Evolutionary conservation across 352 stramenopile species (phyloP).

Genomic region (Thraustochytrium striatum): DNA sequence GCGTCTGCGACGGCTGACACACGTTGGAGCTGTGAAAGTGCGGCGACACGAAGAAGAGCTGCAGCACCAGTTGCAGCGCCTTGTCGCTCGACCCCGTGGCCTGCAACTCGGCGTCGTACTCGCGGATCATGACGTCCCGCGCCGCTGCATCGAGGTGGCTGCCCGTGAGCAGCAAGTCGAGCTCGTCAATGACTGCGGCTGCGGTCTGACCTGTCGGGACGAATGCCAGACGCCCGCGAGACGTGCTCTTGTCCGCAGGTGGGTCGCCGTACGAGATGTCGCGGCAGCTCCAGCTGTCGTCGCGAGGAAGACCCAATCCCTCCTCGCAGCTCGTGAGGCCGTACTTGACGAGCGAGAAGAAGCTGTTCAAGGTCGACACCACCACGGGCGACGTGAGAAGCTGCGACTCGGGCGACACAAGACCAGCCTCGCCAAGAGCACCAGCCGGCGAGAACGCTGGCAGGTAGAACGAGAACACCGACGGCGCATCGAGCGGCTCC

Average conservation of each 20-base stretch:
- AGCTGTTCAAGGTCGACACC: conserved; percentile 60
- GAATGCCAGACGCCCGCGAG: not conserved
- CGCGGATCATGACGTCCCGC: conserved; percentile 34
- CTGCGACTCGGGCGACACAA: conserved; percentile 58
- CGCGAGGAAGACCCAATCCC: conserved; percentile 36
- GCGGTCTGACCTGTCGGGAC: not conserved
- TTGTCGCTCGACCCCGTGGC: not conserved
- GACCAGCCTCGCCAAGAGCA: conserved; percentile 48
- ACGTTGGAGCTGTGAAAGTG: conserved; percentile 59
- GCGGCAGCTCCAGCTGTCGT: not conserved
- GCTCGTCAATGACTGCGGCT: conserved; percentile 58
- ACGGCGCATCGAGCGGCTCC: conserved; percentile 57
- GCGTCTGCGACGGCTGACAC: not conserved
- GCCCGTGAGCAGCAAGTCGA: conserved; percentile 59
- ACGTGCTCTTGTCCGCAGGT: too few relatives aligned
- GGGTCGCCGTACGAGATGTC: too few relatives aligned
- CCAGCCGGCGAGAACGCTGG: conserved; percentile 56
- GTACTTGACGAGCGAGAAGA: conserved; percentile 54
- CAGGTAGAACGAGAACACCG: conserved; percentile 63
- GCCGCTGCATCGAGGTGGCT: conserved; percentile 55
- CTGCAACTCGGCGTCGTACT: too few relatives aligned
- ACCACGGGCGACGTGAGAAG: conserved; percentile 59
- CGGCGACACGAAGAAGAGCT: conserved; percentile 57
- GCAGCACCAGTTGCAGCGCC: not conserved
- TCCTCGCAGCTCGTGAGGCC: conserved; percentile 55